A percentile compares a stretch with the other conserved stretches of the same genome.
Evolutionary conservation across 495 filamentous ascomycete genomes (phyloP).

Genomic region (Lichenothelia convexa): DNA sequence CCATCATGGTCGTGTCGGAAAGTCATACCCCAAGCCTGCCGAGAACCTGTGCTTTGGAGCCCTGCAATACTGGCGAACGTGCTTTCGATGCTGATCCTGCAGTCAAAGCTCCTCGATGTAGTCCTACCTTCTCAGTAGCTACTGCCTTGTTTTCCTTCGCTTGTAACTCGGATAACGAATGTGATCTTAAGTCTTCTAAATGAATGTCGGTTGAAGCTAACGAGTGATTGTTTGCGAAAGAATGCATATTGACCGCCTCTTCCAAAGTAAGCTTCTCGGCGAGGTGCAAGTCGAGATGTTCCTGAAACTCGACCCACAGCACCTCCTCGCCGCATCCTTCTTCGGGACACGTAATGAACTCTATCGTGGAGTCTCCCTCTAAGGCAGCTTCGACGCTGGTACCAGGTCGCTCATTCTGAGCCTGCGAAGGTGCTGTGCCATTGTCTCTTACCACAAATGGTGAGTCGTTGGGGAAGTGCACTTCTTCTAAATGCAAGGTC

Average conservation of each 20-base stretch:
- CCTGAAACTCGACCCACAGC: conserved; percentile 39
- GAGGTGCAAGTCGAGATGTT: conserved; percentile 57
- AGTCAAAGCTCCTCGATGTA: too few relatives aligned
- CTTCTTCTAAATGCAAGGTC: conserved; percentile 37
- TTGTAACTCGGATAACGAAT: too few relatives aligned
- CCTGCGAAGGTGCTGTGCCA: conserved; percentile 3
- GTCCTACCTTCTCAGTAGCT: too few relatives aligned
- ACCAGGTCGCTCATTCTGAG: not conserved
- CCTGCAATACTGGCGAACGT: too few relatives aligned
- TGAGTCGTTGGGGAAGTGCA: conserved; percentile 33
- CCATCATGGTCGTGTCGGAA: not conserved
- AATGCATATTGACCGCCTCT: too few relatives aligned
- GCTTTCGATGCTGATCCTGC: too few relatives aligned
- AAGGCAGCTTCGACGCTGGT: conserved; percentile 6
- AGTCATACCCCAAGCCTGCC: too few relatives aligned
- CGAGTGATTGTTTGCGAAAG: too few relatives aligned
- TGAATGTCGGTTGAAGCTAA: too few relatives aligned
- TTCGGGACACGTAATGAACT: conserved; percentile 49
- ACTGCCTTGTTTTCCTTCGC: too few relatives aligned
- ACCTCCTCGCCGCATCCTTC: conserved; percentile 57
- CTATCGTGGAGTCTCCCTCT: conserved; percentile 18
- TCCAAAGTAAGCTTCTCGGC: conserved; percentile 37
- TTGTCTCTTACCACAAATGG: conserved; percentile 32
- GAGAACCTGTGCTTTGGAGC: too few relatives aligned
- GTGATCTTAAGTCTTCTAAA: too few relatives aligned